phyloP scores from a whole-genome alignment of 139 green algal genomes.

The Zygnema cylindricum region DNA sequence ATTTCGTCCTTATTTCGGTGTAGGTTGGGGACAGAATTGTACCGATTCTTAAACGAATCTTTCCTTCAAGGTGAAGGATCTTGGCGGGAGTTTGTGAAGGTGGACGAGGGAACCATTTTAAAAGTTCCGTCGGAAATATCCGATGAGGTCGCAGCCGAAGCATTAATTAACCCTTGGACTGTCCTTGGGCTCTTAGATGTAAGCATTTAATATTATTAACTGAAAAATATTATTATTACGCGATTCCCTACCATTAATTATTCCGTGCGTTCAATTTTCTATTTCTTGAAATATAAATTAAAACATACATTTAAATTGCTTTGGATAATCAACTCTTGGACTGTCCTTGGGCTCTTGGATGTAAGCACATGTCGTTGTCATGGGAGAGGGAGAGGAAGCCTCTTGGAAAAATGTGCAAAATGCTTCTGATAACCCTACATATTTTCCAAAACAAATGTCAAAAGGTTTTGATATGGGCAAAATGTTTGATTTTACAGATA shows the following conservation, averaged over 20 bases:
- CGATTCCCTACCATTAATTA: no score
- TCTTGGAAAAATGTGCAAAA: no score
- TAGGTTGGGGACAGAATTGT: constrained; percentile 20
- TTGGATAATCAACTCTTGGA: constrained; percentile 47
- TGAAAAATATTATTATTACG: no score
- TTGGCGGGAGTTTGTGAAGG: constrained; percentile 37
- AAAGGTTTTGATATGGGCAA: no score
- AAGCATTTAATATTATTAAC: neutral
- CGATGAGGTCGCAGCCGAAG: constrained; percentile 32
- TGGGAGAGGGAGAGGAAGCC: no score
- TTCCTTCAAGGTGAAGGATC: constrained; percentile 1
- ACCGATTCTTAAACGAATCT: neutral
- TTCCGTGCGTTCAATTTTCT: no score
- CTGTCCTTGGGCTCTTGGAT: constrained; percentile 17
- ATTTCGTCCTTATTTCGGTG: no score
- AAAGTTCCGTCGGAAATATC: constrained; percentile 20
- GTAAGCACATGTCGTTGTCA: neutral
- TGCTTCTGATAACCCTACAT: no score
- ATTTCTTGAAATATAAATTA: no score
- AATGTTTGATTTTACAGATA: no score
- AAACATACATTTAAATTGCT: no score
- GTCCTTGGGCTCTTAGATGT: constrained; percentile 18
- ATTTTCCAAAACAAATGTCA: no score
- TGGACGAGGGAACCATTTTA: neutral
- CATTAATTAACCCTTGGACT: constrained; percentile 40